A percentile compares a stretch with the other conserved stretches of the same genome.
Conservation (phyloP, 2,329 filamentous ascomycete genomes). For the Claviceps quebecensis region DNA sequence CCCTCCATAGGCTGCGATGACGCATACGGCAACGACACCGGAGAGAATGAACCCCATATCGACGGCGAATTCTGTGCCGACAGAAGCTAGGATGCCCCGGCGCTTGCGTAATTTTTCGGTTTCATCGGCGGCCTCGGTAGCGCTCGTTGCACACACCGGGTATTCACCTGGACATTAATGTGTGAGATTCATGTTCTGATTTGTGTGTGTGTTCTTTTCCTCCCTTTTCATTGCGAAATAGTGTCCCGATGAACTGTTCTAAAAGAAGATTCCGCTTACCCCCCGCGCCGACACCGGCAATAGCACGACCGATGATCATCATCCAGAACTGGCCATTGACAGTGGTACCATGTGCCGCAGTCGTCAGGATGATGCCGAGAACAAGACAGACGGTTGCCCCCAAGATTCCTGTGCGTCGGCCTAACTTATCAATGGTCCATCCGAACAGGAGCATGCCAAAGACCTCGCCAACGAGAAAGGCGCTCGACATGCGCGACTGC, state of each 20-base stretch:
- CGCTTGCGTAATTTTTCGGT: conserved; percentile 12
- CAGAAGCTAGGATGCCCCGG: conserved; percentile 19
- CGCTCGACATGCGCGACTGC: conserved; percentile 25
- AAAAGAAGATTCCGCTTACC: conserved; percentile 11
- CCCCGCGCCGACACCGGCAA: conserved; percentile 30
- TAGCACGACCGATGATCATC: conserved; percentile 32
- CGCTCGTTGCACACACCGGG: conserved; percentile 15
- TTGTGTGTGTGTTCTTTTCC: not conserved
- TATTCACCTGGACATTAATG: conserved; percentile 13
- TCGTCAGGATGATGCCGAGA: conserved; percentile 29
- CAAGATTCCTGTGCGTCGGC: conserved; percentile 30
- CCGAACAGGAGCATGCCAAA: conserved; percentile 27
- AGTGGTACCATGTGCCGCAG: conserved; percentile 27
- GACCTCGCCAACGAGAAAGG: conserved; percentile 26
- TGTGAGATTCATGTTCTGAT: not conserved
- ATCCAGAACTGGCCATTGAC: conserved; percentile 35
- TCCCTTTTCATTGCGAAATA: not conserved
- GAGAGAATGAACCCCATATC: conserved; percentile 22
- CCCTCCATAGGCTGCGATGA: conserved; percentile 19
- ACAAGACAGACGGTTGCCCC: conserved; percentile 31
- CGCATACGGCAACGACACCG: conserved; percentile 30
- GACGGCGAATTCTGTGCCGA: conserved; percentile 22
- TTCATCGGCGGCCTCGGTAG: conserved; percentile 16
- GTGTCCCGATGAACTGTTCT: no score
- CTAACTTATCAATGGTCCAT: conserved; percentile 29